Evolutionary conservation across 495 filamentous ascomycete species (phyloP), one percentile per base, ranked within the genome.

Genomic region (Hypoxylon subgilvum): DNA sequence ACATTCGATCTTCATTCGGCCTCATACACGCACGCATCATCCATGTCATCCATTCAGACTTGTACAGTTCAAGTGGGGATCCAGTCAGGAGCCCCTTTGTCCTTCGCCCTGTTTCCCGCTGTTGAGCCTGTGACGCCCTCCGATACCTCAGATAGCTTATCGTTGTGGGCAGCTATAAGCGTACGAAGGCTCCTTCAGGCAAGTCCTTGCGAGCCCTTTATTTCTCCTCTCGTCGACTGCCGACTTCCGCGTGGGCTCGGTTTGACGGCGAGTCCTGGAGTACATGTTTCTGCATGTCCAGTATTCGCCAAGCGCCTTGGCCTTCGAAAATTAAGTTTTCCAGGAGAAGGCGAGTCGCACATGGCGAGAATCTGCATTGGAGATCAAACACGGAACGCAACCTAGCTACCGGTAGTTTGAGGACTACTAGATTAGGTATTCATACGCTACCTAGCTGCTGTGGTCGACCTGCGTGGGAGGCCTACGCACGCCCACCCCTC

Each of bases 181-280:
- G 61, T 58, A 23, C 49, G 2, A 58, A 30, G 35, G 13, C 57
- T 60, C 18, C 18, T 59, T 69, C 42, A 34, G 67, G 67, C 57
- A 69, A 63, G 67, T 69, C 67, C 67, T 67, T 54, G 67, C 67
- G 67, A 63, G 21, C 58, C 43, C 36, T 34, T 51, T 38, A 19
- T 51, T 45, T 49, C 7, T 50, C 36, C 52, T 45, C 19, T 48
- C 27, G n/a, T n/a, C n/a, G 36, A 58, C 38, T 63, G 60, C 60
- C 60, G 60, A 38, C 43, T 53, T 58, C 60, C 60, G 60, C 53
- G 39, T 45, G 16, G 41, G 17, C 13, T 57, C 47, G 31, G 52
- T 63, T n/a, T 52, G 48, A 49, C 53, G 25, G 52, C 38, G 36
- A 28, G 34, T 21, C 47, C 36, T n/a, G 17, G 34, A 23, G 27